A percentile compares a stretch with the other conserved stretches of the same genome.
phyloP scores from a whole-genome alignment of 768 basidiomycete species.

The Chlorophyllum brunneum region DNA sequence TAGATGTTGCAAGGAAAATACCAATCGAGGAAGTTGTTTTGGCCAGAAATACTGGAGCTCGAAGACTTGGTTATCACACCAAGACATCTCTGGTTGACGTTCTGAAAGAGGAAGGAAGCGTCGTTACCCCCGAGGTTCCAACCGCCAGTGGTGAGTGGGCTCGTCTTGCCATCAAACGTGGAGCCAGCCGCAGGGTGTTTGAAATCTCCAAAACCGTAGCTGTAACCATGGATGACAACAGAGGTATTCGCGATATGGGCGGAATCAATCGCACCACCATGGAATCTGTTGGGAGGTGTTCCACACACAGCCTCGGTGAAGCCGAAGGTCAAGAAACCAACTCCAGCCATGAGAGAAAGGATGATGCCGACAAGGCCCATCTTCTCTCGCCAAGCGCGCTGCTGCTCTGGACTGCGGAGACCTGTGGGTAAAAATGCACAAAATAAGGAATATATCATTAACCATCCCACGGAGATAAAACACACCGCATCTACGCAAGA shows the following conservation, averaged over 20 bases:
- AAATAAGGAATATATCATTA: constrained; percentile 1
- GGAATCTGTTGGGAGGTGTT: constrained; percentile 77
- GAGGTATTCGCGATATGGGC: constrained; percentile 70
- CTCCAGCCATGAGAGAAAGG: constrained; percentile 78
- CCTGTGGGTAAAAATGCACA: constrained; percentile 40
- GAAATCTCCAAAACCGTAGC: constrained; percentile 89
- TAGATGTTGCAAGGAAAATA: constrained; percentile 97
- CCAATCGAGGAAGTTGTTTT: constrained; percentile 70
- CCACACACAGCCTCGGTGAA: constrained; percentile 96
- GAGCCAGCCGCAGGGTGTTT: constrained; percentile 69
- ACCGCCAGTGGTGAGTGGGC: constrained; percentile 74
- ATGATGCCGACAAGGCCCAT: constrained; percentile 89
- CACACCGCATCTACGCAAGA: constrained; percentile 78
- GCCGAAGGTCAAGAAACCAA: constrained; percentile 98
- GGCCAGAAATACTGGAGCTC: constrained; percentile 68
- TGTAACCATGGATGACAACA: constrained; percentile 91
- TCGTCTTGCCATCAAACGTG: constrained; percentile 79
- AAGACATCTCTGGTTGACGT: constrained; percentile 78
- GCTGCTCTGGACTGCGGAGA: constrained; percentile 85
- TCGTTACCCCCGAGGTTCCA: constrained; percentile 87
- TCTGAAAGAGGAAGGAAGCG: constrained; percentile 94
- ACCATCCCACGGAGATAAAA: constrained; percentile 17
- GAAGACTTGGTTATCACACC: constrained; percentile 69
- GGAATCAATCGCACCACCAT: constrained; percentile 71
- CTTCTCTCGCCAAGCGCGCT: constrained; percentile 98